Evolutionary conservation across 768 basidiomycete species (phyloP), one percentile per base, ranked within the genome.

Genomic region (Xerocomus spinulosus): DNA sequence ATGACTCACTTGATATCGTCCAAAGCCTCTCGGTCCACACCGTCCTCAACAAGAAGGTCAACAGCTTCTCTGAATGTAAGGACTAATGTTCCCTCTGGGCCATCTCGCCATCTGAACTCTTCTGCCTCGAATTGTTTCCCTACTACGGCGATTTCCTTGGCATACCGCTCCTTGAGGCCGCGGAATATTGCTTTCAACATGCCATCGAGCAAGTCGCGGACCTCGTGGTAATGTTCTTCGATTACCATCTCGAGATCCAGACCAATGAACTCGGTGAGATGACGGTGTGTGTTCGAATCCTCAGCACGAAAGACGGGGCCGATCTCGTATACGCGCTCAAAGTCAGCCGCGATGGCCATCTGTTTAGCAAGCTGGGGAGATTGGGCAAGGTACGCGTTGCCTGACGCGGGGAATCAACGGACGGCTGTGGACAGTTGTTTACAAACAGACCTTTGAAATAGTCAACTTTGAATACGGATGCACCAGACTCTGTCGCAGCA

Each of bases 221-320:
- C 93, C 69, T 99, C 96, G 70, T 98, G 94, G 63, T 98, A 99
- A 66, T 98, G 93, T 66, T 97, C 94, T 67, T 98, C 93, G 56
- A 99, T 92, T 4, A 84, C 78, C 96, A 99, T 98, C 69, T 99
- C 96, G 56, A 99, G 78, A 87, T 99, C 96, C 57, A 99, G 85
- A 24, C 96, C 96, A 55, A 92, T 87, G 70, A 97, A 99, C 68
- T 99, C 96, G 17, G 96, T 98, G 72, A 99, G 77, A 73, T 99
- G 96, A 42, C 96, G 87, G 65, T 97, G 92, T 3, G 96, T 98
- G 69, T 94, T 92, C 39, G 95, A 87, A 68, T 98, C 83, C 69
- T 98, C 96, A 14, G 96, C 96, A 52, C 96, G 91, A 76, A 98
- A 98, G 46, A 98, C 95, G 47, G 86, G 82, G 0, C 85, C 96